phyloP scores from a whole-genome alignment of 805 yeast species.

The Ogataea kodamae region DNA sequence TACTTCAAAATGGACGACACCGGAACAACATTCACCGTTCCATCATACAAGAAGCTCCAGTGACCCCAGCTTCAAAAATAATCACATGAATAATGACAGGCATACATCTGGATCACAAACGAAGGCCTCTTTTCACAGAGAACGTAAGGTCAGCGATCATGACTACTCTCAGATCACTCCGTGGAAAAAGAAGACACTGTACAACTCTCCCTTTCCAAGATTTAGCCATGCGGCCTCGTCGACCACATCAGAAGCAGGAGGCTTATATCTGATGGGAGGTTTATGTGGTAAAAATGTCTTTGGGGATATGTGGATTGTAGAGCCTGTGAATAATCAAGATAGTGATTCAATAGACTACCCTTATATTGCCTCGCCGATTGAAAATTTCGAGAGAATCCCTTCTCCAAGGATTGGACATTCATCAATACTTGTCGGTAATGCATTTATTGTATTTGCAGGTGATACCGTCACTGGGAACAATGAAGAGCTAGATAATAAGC shows the following conservation, averaged over 20 bases:
- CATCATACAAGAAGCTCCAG: no score
- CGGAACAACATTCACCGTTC: no score
- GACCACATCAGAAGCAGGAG: conserved; percentile 72
- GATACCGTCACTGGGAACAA: conserved; percentile 80
- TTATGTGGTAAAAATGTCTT: conserved; percentile 86
- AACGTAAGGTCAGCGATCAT: no score
- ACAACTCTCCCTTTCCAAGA: conserved; percentile 87
- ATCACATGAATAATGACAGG: no score
- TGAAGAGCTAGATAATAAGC: conserved; percentile 81
- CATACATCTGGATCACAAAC: no score
- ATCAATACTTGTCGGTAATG: conserved; percentile 87
- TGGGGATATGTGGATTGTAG: conserved; percentile 92
- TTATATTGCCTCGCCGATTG: conserved; percentile 50
- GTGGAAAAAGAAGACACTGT: conserved; percentile 63
- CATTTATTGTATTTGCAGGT: conserved; percentile 94
- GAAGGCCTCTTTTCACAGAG: no score
- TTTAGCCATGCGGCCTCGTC: conserved; percentile 88
- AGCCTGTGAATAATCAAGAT: conserved; percentile 37
- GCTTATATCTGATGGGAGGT: conserved; percentile 91
- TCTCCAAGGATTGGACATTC: conserved; percentile 98
- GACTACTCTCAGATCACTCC: no score
- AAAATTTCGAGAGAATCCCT: conserved; percentile 75
- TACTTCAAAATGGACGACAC: no score
- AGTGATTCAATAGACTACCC: conserved; percentile 30
- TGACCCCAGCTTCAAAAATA: no score